These are phyloP conservation scores for Akanthomyces uredinophilus DNA, from an alignment of 2,329 filamentous ascomycete species.

Conservation along the genomic window DNA sequence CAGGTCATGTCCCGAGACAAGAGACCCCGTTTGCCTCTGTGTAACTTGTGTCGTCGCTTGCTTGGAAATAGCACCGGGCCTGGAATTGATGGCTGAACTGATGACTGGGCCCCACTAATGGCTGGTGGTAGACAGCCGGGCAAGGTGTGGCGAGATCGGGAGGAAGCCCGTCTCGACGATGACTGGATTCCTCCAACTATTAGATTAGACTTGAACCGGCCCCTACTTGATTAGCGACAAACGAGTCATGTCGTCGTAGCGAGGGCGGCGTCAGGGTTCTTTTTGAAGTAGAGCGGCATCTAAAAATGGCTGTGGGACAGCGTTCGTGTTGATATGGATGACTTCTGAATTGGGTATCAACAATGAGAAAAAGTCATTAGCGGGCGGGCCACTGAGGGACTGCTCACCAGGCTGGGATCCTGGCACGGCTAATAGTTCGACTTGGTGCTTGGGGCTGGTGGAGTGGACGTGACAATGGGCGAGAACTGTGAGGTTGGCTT, in stretches of 20 bases:
- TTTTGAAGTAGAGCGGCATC: slow-evolving; percentile 17
- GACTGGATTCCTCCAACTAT: not conserved
- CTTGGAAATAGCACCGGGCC: slow-evolving; percentile 2
- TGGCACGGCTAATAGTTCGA: slow-evolving; percentile 14
- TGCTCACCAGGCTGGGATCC: slow-evolving; percentile 16
- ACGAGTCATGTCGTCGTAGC: not conserved
- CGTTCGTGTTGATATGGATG: slow-evolving; percentile 19
- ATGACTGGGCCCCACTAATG: not conserved
- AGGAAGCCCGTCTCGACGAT: not conserved
- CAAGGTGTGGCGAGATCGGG: not conserved
- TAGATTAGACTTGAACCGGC: not conserved
- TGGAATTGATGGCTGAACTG: not conserved
- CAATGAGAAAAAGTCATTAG: slow-evolving; percentile 6
- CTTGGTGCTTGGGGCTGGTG: slow-evolving; percentile 9
- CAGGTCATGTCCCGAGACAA: not conserved
- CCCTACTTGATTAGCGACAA: not conserved
- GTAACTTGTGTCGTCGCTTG: not conserved
- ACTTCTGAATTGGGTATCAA: slow-evolving; percentile 12
- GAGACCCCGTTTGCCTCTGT: not conserved
- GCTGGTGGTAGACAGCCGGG: not conserved
- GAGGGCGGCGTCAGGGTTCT: not conserved
- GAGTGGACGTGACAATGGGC: slow-evolving; percentile 9
- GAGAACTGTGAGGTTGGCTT: not conserved
- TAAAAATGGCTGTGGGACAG: slow-evolving; percentile 20
- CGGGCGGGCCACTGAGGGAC: not conserved